These are phyloP conservation scores for Dalbergia cochinchinensis DNA, from an alignment of 306 rosid genomes.

Conservation along the genomic window DNA sequence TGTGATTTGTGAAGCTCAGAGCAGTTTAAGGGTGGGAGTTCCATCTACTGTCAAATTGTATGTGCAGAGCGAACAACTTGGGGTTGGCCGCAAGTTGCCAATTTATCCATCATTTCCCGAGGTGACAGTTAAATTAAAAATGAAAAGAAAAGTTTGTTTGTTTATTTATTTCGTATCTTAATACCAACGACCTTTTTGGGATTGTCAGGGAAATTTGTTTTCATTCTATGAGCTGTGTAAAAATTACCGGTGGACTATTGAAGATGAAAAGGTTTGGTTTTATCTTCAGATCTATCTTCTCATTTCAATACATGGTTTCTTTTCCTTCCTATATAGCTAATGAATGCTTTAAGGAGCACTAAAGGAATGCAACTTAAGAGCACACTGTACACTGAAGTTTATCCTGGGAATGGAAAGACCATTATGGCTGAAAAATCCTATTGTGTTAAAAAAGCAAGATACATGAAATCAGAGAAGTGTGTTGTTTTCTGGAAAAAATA, in stretches of 20 bases:
- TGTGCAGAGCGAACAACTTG: conserved; percentile 86
- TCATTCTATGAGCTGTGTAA: conserved; percentile 91
- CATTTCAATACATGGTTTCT: neutral
- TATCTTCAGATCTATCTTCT: conserved; percentile 27
- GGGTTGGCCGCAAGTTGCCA: conserved; percentile 79
- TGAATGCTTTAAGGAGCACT: conserved; percentile 20
- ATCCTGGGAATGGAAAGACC: conserved; percentile 8
- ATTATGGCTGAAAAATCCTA: neutral
- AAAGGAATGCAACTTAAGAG: conserved; percentile 5
- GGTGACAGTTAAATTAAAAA: conserved; percentile 55
- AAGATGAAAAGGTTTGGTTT: conserved; percentile 78
- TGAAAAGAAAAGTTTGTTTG: conserved; percentile 1
- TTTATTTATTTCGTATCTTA: conserved; percentile 40
- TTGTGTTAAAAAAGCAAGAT: conserved; percentile 15
- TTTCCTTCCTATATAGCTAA: neutral
- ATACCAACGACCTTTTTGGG: conserved; percentile 38
- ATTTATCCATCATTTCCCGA: conserved; percentile 85
- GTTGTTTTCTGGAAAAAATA: conserved; percentile 16
- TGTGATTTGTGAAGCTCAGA: conserved; percentile 74
- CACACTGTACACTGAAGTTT: neutral
- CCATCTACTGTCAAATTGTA: conserved; percentile 74
- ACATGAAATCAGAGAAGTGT: conserved; percentile 6
- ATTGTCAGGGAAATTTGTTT: conserved; percentile 79
- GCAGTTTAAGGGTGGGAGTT: conserved; percentile 71
- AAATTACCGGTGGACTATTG: conserved; percentile 86